phyloP scores from a whole-genome alignment of 2,329 filamentous ascomycete species.

The Monosporascus cannonballus region DNA sequence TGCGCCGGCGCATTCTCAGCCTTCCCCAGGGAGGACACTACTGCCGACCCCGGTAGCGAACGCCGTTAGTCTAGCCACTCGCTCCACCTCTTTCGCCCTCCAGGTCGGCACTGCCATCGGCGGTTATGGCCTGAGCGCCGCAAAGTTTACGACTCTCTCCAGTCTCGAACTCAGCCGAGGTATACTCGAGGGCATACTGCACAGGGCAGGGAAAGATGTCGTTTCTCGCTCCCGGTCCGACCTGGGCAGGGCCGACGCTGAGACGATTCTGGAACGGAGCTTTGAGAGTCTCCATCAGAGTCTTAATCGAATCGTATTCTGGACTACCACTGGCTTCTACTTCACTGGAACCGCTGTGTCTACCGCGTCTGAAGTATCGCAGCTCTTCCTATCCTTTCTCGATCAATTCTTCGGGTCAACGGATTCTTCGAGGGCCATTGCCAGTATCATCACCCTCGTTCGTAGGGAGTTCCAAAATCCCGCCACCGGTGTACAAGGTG shows the following conservation, averaged over 20 bases:
- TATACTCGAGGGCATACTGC: slow-evolving; percentile 48
- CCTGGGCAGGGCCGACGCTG: slow-evolving; percentile 45
- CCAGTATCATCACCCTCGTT: slow-evolving; percentile 59
- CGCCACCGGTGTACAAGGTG: slow-evolving; percentile 51
- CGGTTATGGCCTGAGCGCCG: slow-evolving; percentile 45
- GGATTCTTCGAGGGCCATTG: slow-evolving; percentile 62
- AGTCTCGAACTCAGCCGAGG: slow-evolving; percentile 51
- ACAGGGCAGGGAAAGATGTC: slow-evolving; percentile 45
- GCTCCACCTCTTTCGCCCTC: slow-evolving; percentile 52
- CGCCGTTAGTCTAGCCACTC: slow-evolving; percentile 53
- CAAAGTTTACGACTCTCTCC: slow-evolving; percentile 50
- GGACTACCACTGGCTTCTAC: slow-evolving; percentile 55
- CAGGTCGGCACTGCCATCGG: slow-evolving; percentile 47
- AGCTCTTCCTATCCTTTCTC: slow-evolving; percentile 51
- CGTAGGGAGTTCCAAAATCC: slow-evolving; percentile 60
- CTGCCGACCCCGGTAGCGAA: slow-evolving; percentile 53
- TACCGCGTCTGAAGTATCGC: slow-evolving; percentile 49
- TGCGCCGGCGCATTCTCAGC: slow-evolving; percentile 1
- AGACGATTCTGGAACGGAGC: slow-evolving; percentile 50
- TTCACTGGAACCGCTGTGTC: slow-evolving; percentile 50
- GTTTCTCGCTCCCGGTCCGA: slow-evolving; percentile 38
- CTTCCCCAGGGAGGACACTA: slow-evolving; percentile 37
- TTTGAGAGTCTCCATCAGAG: slow-evolving; percentile 51
- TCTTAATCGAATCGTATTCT: slow-evolving; percentile 54
- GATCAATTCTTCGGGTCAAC: slow-evolving; percentile 63